These are phyloP conservation scores for Acacia acuminata DNA, from an alignment of 306 rosid species.

Conservation along the genomic window DNA sequence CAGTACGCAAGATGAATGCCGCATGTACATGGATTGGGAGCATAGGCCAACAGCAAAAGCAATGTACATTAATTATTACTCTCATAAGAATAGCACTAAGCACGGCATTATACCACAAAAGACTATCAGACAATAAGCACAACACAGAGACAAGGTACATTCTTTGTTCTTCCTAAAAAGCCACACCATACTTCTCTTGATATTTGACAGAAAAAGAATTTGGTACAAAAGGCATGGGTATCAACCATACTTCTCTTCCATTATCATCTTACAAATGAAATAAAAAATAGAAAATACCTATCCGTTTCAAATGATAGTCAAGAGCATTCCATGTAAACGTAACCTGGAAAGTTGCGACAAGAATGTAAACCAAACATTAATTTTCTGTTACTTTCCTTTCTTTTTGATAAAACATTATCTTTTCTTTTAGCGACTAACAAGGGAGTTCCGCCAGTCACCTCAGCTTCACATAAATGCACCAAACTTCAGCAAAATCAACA, in stretches of 20 bases:
- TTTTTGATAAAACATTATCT: background rate
- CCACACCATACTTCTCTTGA: too few species aligned
- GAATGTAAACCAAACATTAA: background rate
- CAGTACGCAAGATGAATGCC: too few species aligned
- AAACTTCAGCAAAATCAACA: slow-evolving; percentile 3
- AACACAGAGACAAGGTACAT: too few species aligned
- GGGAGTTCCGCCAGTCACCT: slow-evolving; percentile 12
- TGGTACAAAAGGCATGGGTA: background rate
- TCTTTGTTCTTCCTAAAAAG: too few species aligned
- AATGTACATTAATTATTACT: too few species aligned
- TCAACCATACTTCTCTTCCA: background rate
- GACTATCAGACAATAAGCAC: too few species aligned
- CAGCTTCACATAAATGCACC: background rate
- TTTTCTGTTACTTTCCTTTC: background rate
- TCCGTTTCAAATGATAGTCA: background rate
- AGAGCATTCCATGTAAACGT: background rate
- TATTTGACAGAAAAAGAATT: too few species aligned
- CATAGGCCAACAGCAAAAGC: too few species aligned
- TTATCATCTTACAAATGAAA: background rate
- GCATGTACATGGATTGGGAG: too few species aligned
- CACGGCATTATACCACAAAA: too few species aligned
- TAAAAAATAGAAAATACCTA: too few species aligned
- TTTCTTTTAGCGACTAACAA: slow-evolving; percentile 4
- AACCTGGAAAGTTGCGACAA: background rate
- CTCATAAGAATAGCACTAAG: too few species aligned